These are phyloP conservation scores for Moricandia moricandioides DNA, from an alignment of 345 rosid genomes.

Conservation along the genomic window DNA sequence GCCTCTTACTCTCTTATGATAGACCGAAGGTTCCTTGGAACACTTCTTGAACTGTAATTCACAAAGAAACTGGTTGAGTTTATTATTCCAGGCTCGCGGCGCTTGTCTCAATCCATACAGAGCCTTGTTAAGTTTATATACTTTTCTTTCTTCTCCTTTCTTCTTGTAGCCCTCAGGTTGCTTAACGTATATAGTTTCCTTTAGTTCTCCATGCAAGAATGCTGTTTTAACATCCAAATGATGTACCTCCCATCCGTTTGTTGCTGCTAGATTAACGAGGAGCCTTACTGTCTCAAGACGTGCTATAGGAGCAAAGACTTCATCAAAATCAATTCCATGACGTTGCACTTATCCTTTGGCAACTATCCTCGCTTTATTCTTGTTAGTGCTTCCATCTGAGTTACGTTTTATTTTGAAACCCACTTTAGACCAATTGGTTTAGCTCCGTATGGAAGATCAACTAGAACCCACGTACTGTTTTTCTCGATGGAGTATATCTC, in stretches of 20 bases:
- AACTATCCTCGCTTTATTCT: too few species aligned
- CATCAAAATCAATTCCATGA: background rate
- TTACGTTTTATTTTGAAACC: background rate
- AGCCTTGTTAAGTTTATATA: background rate
- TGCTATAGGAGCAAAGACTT: background rate
- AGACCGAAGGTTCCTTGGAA: too few species aligned
- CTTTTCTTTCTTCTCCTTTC: background rate
- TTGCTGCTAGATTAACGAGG: background rate
- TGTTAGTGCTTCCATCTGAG: background rate
- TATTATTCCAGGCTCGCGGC: background rate
- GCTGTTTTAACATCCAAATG: background rate
- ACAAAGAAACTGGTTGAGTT: too few species aligned
- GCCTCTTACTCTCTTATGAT: too few species aligned
- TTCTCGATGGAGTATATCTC: background rate
- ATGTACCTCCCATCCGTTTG: background rate
- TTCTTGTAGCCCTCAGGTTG: background rate
- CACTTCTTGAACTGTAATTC: too few species aligned
- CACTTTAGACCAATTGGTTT: background rate
- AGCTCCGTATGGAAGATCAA: background rate
- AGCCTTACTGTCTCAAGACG: background rate
- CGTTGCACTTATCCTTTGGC: background rate
- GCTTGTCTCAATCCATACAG: background rate
- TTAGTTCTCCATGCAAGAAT: background rate
- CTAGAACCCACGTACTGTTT: background rate
- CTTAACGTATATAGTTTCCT: background rate